A percentile compares a stretch with the other conserved stretches of the same genome.
These are phyloP conservation scores for Candida qinlingensis DNA, from an alignment of 805 yeast species.

Conservation along the genomic window DNA sequence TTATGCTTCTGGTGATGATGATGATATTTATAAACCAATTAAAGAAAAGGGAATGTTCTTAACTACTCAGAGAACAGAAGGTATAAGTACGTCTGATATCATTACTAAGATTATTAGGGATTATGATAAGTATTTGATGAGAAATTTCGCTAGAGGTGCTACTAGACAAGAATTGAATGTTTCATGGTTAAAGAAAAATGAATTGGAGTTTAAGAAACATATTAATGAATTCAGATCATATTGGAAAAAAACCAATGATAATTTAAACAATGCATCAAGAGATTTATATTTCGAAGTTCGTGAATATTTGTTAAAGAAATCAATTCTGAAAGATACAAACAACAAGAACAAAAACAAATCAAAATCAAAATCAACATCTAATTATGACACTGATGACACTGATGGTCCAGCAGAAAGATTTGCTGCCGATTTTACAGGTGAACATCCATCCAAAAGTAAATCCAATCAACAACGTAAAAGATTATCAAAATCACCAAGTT, in stretches of 20 bases:
- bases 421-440: conserved; percentile 63
- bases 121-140: conserved; percentile 93
- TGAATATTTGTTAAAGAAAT: conserved; percentile 56
- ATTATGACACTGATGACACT: conserved; percentile 21
- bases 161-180: conserved; percentile 94
- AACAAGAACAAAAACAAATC: background rate
- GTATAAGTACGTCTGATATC: conserved; percentile 92
- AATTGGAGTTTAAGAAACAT: conserved; percentile 88
- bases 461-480: conserved; percentile 3
- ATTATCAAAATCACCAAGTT: conserved; percentile 19
- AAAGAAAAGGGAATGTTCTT: conserved; percentile 87
- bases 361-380: background rate
- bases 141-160: conserved; percentile 97
- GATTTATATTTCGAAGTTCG: conserved; percentile 84
- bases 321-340: conserved; percentile 19
- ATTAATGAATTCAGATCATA: conserved; percentile 82
- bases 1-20: conserved; percentile 81
- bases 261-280: conserved; percentile 64
- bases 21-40: conserved; percentile 90
- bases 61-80: conserved; percentile 95
- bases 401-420: conserved; percentile 13
- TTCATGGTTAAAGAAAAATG: conserved; percentile 96
- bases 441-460: conserved; percentile 29
- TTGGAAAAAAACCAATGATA: conserved; percentile 70
- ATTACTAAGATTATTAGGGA: conserved; percentile 93